phyloP scores from a whole-genome alignment of 139 green algal genomes.

The Coelastrella sp. region DNA sequence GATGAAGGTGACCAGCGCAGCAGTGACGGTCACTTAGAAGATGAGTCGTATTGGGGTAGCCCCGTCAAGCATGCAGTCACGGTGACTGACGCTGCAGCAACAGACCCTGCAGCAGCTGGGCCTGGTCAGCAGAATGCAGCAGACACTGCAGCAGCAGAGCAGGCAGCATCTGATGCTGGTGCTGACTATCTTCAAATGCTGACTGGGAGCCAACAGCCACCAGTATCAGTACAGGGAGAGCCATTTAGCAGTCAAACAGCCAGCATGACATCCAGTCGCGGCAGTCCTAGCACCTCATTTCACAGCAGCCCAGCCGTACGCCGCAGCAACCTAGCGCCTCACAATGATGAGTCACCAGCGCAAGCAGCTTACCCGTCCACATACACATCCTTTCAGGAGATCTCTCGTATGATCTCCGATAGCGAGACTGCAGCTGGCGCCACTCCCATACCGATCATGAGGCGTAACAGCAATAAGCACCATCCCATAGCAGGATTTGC shows the following conservation, averaged over 20 bases:
- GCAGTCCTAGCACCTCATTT: no score
- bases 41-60: conserved; percentile 30
- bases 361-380: not conserved
- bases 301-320: not conserved
- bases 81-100: not conserved
- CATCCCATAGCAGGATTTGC: not conserved
- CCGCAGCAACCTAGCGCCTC: not conserved
- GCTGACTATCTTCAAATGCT: no score
- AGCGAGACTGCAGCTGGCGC: not conserved
- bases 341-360: not conserved
- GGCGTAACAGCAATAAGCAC: not conserved
- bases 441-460: not conserved
- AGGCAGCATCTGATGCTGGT: not conserved
- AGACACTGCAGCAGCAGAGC: not conserved
- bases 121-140: not conserved
- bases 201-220: not conserved
- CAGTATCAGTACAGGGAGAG: not conserved
- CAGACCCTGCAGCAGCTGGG: not conserved
- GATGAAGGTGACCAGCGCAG: not conserved
- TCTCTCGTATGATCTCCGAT: conserved; percentile 30
- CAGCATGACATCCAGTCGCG: not conserved
- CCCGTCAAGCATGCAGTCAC: not conserved
- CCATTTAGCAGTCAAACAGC: not conserved
- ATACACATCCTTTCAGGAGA: conserved; percentile 35
- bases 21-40: not conserved